Evolutionary conservation across 2,329 filamentous ascomycete species (phyloP).

Genomic region (Phyllosticta citrichinensis): DNA sequence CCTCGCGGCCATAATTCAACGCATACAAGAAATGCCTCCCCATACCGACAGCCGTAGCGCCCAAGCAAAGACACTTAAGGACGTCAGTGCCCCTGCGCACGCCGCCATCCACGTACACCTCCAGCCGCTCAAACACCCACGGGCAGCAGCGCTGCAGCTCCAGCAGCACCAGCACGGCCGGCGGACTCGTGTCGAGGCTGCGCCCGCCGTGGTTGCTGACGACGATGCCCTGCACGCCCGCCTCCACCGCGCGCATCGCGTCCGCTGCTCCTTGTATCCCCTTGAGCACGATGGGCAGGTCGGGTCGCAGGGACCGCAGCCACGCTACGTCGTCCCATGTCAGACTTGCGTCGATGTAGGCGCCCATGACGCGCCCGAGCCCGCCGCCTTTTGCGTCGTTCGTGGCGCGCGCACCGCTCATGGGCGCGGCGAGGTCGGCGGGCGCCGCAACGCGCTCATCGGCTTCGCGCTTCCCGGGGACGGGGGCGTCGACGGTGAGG

Average conservation of each 20-base stretch:
- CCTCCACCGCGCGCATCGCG: conserved; percentile 31
- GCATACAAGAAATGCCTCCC: conserved; percentile 30
- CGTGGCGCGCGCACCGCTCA: conserved; percentile 39
- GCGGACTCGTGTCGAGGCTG: conserved; percentile 37
- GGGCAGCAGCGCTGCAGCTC: conserved; percentile 29
- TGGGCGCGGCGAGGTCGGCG: conserved; percentile 36
- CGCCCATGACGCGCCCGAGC: conserved; percentile 47
- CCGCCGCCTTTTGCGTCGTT: conserved; percentile 48
- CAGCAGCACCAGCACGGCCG: conserved; percentile 26
- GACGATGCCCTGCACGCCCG: conserved; percentile 37
- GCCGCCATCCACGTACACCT: conserved; percentile 30
- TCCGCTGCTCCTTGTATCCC: conserved; percentile 33
- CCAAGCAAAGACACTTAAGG: conserved; percentile 29
- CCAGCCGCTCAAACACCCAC: conserved; percentile 25
- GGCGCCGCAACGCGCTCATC: conserved; percentile 38
- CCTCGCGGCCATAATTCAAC: conserved; percentile 27
- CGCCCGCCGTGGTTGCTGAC: conserved; percentile 45
- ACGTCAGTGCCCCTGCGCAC: conserved; percentile 29
- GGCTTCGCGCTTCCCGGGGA: conserved; percentile 45
- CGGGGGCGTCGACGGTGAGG: conserved; percentile 49
- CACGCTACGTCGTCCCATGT: conserved; percentile 36
- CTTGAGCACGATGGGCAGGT: conserved; percentile 30
- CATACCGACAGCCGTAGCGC: conserved; percentile 29
- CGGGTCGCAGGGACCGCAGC: conserved; percentile 22
- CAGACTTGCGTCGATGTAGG: conserved; percentile 48